Base-by-base conservation (phyloP, 805 yeast genomes). In the Candida anglica region DNA sequence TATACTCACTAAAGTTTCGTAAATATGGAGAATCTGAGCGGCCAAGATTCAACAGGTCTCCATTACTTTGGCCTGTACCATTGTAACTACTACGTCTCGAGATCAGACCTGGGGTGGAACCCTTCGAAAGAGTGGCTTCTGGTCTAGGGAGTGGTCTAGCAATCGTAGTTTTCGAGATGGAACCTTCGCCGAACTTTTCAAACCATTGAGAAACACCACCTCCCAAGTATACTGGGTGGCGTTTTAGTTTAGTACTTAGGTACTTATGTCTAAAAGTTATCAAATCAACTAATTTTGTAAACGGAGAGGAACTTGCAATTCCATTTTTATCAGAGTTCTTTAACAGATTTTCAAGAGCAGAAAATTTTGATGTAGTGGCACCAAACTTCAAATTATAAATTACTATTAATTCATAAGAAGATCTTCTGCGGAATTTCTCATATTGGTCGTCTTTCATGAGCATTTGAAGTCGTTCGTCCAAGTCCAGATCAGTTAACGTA, bases 371-470 rank as follows among this genome's bases (percentile, higher is more conserved):
- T 30, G 44, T 31, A 33, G 41, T 34, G 10, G 48, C 47, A 1
- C 69, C 69, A 25, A 63, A 72, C 19, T 56, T 47, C 21, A 64
- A 57, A 52, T 84, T 86, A 48, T 86, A 79, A 2, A 85, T 44
- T 2, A 89, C 79, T 1, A 91, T 65, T 28, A 78, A 58, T 31
- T 81, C 86, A 50, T 72, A 87, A 9, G 50, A 44, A 36, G 66
- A 56, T 42, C 96, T 60, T 3, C 62, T 54, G 15, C 60, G 53
- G 46, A 88, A 88, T 31, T 71, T 42, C 1, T 47, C 51, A 32
- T 70, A 71, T 47, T 86, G 93, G 3, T 53, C 52, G 10, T 66
- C 66, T 2, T 88, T 76, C 11, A 84, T 66, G 2, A 74, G 68
- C 11, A 76, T 53, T 38, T 79, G 60, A 8, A 91, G 70, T 30